Conservation (phyloP, 768 basidiomycete genomes). For the Rhodotorula taiwanensis region DNA sequence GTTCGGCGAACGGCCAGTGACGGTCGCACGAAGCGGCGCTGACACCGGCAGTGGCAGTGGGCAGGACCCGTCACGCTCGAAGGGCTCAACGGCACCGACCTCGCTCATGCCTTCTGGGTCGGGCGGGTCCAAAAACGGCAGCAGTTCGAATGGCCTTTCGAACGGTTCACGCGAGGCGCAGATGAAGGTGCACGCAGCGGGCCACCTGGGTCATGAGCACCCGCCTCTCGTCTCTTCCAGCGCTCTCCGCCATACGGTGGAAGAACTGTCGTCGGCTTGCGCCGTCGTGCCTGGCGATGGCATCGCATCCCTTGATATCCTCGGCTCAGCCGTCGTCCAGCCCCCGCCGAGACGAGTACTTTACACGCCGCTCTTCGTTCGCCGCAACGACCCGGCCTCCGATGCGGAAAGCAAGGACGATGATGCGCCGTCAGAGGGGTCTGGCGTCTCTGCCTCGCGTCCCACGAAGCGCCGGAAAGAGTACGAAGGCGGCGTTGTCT, state of each 20-base stretch:
- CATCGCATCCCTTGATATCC: neutral
- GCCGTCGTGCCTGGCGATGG: neutral
- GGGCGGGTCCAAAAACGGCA: constrained; percentile 8
- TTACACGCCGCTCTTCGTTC: constrained; percentile 23
- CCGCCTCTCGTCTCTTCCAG: neutral
- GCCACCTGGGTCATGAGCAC: too few relatives aligned
- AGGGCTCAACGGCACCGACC: constrained; percentile 22
- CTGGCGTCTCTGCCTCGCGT: neutral
- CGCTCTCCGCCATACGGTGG: constrained; percentile 2
- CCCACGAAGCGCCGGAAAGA: constrained; percentile 7
- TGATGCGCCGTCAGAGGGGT: neutral
- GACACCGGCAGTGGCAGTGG: neutral
- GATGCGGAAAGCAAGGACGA: neutral
- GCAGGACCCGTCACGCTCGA: neutral
- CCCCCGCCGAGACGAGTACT: neutral
- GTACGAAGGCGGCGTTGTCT: constrained; percentile 28
- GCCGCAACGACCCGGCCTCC: neutral
- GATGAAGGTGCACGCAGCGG: neutral
- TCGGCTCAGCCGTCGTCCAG: neutral
- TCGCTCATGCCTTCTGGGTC: constrained; percentile 11
- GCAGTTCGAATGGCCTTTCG: constrained; percentile 10
- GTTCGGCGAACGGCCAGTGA: neutral
- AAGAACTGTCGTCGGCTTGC: neutral
- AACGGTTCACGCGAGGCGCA: too few relatives aligned
- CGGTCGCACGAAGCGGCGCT: neutral